Conservation (phyloP, 352 stramenopile species). For the Pythium oligandrum region DNA sequence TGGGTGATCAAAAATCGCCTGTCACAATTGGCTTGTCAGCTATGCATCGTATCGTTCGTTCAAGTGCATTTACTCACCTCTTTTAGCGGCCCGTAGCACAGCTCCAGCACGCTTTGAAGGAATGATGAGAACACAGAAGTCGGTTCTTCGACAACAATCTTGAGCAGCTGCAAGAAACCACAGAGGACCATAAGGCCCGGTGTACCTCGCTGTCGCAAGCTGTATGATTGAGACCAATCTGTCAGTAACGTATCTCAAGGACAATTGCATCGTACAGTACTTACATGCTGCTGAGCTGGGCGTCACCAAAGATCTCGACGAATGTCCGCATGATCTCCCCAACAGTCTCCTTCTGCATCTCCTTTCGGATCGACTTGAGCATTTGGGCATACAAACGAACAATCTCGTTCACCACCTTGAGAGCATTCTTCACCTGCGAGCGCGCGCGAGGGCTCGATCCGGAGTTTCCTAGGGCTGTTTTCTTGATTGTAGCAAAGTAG, state of each 20-base stretch:
- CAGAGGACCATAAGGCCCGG: conserved; percentile 66
- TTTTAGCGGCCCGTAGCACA: conserved; percentile 76
- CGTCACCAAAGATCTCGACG: conserved; percentile 74
- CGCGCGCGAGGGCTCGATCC: conserved; percentile 19
- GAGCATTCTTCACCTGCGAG: conserved; percentile 47
- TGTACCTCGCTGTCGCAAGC: conserved; percentile 56
- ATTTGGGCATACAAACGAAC: conserved; percentile 70
- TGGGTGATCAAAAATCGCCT: conserved; percentile 68
- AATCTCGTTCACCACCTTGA: conserved; percentile 80
- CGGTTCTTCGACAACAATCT: conserved; percentile 73
- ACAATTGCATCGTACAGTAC: conserved; percentile 6
- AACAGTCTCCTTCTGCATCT: conserved; percentile 75
- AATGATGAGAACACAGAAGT: conserved; percentile 70
- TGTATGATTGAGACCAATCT: conserved; percentile 10
- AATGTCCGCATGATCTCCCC: conserved; percentile 70
- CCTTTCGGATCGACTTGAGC: conserved; percentile 76
- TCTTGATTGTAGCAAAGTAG: conserved; percentile 64
- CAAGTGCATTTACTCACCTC: conserved; percentile 33
- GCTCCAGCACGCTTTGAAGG: conserved; percentile 66
- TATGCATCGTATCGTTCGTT: not conserved
- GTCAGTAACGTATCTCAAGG: too few relatives aligned
- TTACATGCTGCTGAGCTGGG: conserved; percentile 66
- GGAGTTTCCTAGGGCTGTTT: conserved; percentile 19
- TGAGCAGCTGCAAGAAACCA: conserved; percentile 71
- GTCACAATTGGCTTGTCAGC: not conserved